These are phyloP conservation scores for Tagetes patula DNA, from an alignment of 129 eudicot species.

Conservation along the genomic window DNA sequence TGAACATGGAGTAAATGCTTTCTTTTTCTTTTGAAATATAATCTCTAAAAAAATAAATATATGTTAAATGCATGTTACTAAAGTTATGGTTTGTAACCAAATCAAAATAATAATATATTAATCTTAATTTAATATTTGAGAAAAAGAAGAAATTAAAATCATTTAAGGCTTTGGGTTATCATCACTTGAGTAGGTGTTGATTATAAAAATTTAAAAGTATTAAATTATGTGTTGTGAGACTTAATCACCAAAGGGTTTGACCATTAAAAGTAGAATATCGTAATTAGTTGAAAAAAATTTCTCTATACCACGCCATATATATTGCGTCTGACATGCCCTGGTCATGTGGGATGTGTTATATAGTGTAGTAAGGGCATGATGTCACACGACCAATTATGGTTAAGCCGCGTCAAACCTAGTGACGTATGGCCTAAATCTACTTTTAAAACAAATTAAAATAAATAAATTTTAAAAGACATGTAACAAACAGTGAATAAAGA, in stretches of 20 bases:
- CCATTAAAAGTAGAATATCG: too few relatives aligned
- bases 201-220: too few relatives aligned
- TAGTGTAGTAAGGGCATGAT: too few relatives aligned
- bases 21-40: neutral
- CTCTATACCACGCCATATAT: too few relatives aligned
- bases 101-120: neutral
- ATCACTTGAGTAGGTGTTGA: too few relatives aligned
- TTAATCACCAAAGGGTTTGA: too few relatives aligned
- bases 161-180: neutral
- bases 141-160: neutral
- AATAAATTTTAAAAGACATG: neutral
- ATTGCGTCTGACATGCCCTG: too few relatives aligned
- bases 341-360: too few relatives aligned
- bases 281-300: too few relatives aligned
- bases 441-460: neutral
- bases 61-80: neutral
- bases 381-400: too few relatives aligned
- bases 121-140: neutral
- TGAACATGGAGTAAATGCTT: constrained; percentile 29
- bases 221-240: too few relatives aligned
- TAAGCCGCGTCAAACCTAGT: too few relatives aligned
- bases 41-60: neutral
- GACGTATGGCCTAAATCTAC: neutral
- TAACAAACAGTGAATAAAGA: neutral
- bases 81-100: neutral